Base-by-base conservation (phyloP, 225 moss, liverwort and hornwort genomes). In the Marchantia polymorpha region DNA sequence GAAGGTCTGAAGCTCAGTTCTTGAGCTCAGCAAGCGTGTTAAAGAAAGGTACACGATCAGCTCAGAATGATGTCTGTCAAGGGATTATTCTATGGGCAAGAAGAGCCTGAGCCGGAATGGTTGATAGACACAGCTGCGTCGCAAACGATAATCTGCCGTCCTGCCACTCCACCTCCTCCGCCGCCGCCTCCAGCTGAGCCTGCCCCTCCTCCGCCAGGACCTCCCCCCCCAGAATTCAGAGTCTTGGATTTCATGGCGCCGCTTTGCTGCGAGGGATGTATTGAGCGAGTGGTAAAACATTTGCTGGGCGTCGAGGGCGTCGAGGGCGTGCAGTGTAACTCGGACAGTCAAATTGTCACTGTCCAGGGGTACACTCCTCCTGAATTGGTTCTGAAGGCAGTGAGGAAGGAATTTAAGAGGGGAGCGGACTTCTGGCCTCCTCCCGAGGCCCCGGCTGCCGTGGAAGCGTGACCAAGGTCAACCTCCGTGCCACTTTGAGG, bases 291-390 rank as follows among this genome's bases (percentile, higher is more conserved):
- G 25, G 25, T 77, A 2, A 77, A 77, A 26, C 77, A 77, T 65
- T 23, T 77, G n/a, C 77, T 77, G 8, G 77, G 64, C 23, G 48
- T 77, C 48, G 77, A 77, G 7, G 77, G 77, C 25, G 77, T 77
- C 12, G 64, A 77, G 77, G 64, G 64, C 4, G 77, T 77, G 3
- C 61, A 64, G 9, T 77, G 77, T 51, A 10, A 77, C 25, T 50
- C 23, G 50, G 77, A 77, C 46, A 65, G 54, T 50, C 63, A 77
- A 64, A 77, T 77, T 64, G 77, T 77, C 51, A 77, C 64, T 4
- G 77, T 77, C 77, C 50, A 50, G 20, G 77, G 77, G 10, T 77
- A 77, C 51, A 64, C 77, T 23, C 77, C 77, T 63, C 77, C 77
- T 11, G 77, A 77, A 25, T 12, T 77, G n/a, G 64, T 77, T 22